Evolutionary conservation across 2,329 filamentous ascomycete species (phyloP), one percentile per base, ranked within the genome.

Genomic region (Amphichorda felina): DNA sequence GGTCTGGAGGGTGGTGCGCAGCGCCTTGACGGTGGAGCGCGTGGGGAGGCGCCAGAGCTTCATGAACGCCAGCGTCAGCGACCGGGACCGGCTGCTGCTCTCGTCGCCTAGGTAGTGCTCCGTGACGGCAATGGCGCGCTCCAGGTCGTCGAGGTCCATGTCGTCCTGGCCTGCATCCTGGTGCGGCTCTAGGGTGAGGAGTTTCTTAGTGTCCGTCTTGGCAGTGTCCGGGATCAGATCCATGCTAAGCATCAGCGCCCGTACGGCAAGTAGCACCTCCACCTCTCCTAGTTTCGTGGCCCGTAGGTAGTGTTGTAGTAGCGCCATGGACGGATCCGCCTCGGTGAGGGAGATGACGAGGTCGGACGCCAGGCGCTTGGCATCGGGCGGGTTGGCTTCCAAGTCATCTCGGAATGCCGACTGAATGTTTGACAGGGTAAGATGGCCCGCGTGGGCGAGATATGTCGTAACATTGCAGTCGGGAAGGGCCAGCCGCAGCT

Each of bases 31-130:
- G 29, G 82, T 77, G 2, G 67, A 57, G 1, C 64, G 48, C 4
- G 68, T 59, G 4, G 82, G 75, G 43, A 82, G 81, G 16, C 69
- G 68, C 50, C 76, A 77, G 4, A 89, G 68, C 49, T 82, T 81
- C 34, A 72, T 70, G 33, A 88, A 75, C 0, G 81, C 79, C 13
- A 78, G 61, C 17, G 77, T 80, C 9, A 88, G 59, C 5, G 77
- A 74, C 31, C 72, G 65, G 30, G 73, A 74, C 22, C 80, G 73
- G 36, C 72, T 66, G 41, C 70, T 68, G 30, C 76, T 70, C 21
- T 80, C 76, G 44, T 75, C 68, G 34, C 75, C 71, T 4, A 86
- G 62, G 41, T 82, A 74, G 34, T 75, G 75, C 41, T 84, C 69
- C 4, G 79, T 81, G 39, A 77, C 66, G 36, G 78, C 70, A 33